Conservation (phyloP, 2,329 filamentous ascomycete species). For the Cytospora piceae region DNA sequence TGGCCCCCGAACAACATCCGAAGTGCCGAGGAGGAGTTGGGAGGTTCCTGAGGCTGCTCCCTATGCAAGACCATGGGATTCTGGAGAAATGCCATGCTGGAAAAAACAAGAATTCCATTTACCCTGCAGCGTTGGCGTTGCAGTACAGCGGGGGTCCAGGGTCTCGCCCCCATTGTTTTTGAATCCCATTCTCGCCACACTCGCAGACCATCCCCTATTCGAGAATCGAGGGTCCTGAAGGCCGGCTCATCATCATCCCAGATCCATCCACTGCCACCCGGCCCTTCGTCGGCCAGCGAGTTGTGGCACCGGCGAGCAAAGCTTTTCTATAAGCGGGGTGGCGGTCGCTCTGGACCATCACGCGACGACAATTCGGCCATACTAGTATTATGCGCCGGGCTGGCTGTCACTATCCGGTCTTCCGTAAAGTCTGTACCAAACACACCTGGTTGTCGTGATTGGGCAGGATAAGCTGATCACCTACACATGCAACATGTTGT, state of each 20-base stretch:
- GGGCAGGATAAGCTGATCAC: neutral
- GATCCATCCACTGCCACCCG: neutral
- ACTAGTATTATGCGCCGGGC: neutral
- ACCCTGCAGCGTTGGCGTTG: neutral
- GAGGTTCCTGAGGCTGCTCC: too few species aligned
- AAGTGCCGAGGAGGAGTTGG: too few species aligned
- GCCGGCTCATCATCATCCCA: neutral
- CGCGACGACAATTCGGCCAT: neutral
- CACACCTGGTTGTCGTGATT: neutral
- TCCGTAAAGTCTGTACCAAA: neutral
- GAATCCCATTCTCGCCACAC: neutral
- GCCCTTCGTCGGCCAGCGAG: neutral
- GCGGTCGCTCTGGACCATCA: neutral
- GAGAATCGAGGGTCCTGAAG: neutral
- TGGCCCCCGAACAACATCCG: neutral
- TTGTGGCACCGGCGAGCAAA: neutral
- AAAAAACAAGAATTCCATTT: slow-evolving; percentile 16
- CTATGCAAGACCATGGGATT: slow-evolving; percentile 14
- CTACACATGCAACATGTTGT: neutral
- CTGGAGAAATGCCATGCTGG: slow-evolving; percentile 20
- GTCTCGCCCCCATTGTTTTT: neutral
- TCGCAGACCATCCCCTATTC: neutral
- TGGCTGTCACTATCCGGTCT: neutral
- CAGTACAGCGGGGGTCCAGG: slow-evolving; percentile 15
- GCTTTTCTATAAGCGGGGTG: neutral